Conservation (phyloP, 345 rosid species). For the Eucalyptus regnans region DNA sequence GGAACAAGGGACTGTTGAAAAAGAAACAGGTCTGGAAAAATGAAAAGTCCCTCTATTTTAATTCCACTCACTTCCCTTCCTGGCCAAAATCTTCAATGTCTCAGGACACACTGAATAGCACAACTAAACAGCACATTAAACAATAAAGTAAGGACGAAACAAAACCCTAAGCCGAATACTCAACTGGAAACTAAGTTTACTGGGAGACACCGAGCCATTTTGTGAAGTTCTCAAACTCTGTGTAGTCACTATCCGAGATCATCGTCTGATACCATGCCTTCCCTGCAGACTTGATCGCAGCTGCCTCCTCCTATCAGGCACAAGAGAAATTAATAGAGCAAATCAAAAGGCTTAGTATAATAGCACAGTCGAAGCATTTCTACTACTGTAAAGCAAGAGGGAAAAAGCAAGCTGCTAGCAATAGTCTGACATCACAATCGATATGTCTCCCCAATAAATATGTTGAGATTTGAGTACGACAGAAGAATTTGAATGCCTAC, state of each 20-base stretch:
- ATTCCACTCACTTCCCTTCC: background rate
- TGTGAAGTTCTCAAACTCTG: slow-evolving; percentile 49
- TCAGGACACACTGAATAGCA: background rate
- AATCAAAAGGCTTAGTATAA: background rate
- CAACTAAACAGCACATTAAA: background rate
- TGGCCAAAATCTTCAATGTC: background rate
- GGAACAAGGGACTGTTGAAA: background rate
- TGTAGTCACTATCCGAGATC: slow-evolving; percentile 90
- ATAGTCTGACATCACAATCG: background rate
- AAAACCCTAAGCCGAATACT: background rate
- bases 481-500: background rate
- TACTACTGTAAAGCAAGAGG: background rate
- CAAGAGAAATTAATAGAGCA: background rate
- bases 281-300: slow-evolving; percentile 66
- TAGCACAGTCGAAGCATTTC: background rate
- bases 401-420: background rate
- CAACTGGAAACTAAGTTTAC: slow-evolving; percentile 1
- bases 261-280: slow-evolving; percentile 91
- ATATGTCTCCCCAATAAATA: background rate
- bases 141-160: background rate
- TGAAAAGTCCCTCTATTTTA: background rate
- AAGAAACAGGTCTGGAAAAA: background rate
- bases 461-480: background rate
- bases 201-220: slow-evolving; percentile 38
- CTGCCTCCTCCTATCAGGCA: slow-evolving; percentile 61